A percentile compares a stretch with the other conserved stretches of the same genome.
Evolutionary conservation across 257 asterid species (phyloP).

Genomic region (Gentiana straminea): DNA sequence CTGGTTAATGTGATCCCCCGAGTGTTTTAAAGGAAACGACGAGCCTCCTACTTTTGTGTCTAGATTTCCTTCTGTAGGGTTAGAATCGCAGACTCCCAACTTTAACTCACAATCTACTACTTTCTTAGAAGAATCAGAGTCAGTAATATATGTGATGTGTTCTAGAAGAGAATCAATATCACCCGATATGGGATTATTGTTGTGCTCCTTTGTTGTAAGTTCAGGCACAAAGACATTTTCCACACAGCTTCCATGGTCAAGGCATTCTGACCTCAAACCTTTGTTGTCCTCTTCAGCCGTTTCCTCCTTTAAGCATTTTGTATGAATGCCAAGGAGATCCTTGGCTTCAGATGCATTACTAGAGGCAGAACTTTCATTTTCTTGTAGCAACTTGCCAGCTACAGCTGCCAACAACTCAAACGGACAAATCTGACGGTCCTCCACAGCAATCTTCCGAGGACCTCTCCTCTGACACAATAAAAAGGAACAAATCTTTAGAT

Average conservation of each 20-base stretch:
- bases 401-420: conserved; percentile 93
- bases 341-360: conserved; percentile 54
- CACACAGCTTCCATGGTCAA: conserved; percentile 72
- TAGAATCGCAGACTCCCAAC: conserved; percentile 23
- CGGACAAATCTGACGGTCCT: conserved; percentile 59
- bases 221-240: conserved; percentile 57
- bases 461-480: conserved; percentile 42
- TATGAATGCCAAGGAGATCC: conserved; percentile 15
- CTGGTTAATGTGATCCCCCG: conserved; percentile 23
- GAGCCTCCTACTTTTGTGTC: conserved; percentile 16
- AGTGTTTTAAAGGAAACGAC: conserved; percentile 16
- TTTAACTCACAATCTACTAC: conserved; percentile 38
- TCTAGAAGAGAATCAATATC: conserved; percentile 35
- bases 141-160: conserved; percentile 25
- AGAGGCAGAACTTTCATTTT: conserved; percentile 81
- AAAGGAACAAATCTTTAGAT: conserved; percentile 8
- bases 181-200: conserved; percentile 23
- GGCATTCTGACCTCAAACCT: conserved; percentile 40
- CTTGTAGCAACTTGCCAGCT: conserved; percentile 82
- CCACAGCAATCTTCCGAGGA: conserved; percentile 30
- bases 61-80: conserved; percentile 14
- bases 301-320: conserved; percentile 22
- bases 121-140: conserved; percentile 27
- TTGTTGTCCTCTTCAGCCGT: conserved; percentile 26
- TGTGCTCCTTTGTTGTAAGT: conserved; percentile 22